Conservation (phyloP, 2,329 filamentous ascomycete genomes). For the Aspergillus sojae region DNA sequence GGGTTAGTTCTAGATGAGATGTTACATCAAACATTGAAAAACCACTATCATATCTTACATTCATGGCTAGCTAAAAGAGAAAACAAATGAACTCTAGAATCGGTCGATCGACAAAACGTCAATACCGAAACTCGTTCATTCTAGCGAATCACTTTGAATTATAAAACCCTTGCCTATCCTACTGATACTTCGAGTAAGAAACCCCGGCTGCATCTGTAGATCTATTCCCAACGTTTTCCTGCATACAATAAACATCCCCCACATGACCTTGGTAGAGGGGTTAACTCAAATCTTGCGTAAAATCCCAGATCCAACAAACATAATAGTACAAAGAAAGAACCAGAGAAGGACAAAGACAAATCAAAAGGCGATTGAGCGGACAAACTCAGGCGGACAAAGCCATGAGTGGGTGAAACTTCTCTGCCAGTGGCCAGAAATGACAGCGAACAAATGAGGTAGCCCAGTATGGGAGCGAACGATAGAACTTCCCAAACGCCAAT, state of each 20-base stretch:
- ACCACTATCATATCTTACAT: not conserved
- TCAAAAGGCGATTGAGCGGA: not conserved
- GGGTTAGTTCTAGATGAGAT: not conserved
- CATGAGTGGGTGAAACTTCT: not conserved
- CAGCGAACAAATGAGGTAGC: not conserved
- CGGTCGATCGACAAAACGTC: not conserved
- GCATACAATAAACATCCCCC: not conserved
- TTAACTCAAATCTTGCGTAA: slow-evolving; percentile 1
- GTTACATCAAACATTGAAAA: not conserved
- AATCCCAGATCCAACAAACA: slow-evolving; percentile 8
- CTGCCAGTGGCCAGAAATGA: not conserved
- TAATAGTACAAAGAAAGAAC: slow-evolving; percentile 8
- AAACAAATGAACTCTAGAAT: not conserved
- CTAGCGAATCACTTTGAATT: not conserved
- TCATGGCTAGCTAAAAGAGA: not conserved
- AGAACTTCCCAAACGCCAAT: slow-evolving; percentile 12
- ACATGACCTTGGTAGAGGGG: not conserved
- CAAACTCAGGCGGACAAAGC: not conserved
- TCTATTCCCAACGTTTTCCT: slow-evolving; percentile 3
- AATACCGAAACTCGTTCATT: not conserved
- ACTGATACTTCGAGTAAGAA: not conserved
- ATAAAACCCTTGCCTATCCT: not conserved
- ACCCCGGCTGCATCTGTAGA: not conserved
- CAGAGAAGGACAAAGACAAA: slow-evolving; percentile 5
- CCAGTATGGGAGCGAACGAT: not conserved